A percentile compares a stretch with the other conserved stretches of the same genome.
Evolutionary conservation across 768 basidiomycete species (phyloP).

Genomic region (Ramaria rubella): DNA sequence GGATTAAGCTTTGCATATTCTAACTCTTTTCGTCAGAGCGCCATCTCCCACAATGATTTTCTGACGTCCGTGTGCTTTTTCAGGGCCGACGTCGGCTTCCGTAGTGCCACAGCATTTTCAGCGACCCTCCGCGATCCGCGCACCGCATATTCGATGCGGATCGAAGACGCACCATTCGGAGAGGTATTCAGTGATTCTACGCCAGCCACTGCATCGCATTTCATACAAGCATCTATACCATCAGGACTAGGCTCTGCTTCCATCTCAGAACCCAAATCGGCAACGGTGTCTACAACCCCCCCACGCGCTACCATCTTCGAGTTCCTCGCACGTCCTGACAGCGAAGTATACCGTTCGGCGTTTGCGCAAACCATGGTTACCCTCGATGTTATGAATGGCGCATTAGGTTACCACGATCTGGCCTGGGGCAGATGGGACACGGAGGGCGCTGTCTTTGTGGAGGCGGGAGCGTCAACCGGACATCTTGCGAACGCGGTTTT

Average conservation of each 20-base stretch:
- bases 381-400: constrained; percentile 5
- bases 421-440: constrained; percentile 1
- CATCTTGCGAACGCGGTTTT: not conserved
- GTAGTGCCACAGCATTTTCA: not conserved
- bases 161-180: not conserved
- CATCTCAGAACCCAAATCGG: too few relatives aligned
- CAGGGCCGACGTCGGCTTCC: constrained; percentile 1
- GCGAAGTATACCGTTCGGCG: not conserved
- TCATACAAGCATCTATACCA: not conserved
- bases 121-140: not conserved
- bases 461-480: constrained; percentile 6
- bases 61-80: not conserved
- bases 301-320: not conserved
- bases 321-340: not conserved
- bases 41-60: not conserved
- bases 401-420: not conserved
- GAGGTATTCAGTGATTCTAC: not conserved
- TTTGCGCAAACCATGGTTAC: constrained; percentile 3
- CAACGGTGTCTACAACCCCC: not conserved
- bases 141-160: not conserved
- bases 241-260: too few relatives aligned
- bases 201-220: not conserved
- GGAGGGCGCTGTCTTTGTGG: constrained; percentile 1
- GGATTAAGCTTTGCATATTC: not conserved
- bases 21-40: too few relatives aligned